Conservation (phyloP, 2,329 filamentous ascomycete genomes). For the Exophiala oligosperma region DNA sequence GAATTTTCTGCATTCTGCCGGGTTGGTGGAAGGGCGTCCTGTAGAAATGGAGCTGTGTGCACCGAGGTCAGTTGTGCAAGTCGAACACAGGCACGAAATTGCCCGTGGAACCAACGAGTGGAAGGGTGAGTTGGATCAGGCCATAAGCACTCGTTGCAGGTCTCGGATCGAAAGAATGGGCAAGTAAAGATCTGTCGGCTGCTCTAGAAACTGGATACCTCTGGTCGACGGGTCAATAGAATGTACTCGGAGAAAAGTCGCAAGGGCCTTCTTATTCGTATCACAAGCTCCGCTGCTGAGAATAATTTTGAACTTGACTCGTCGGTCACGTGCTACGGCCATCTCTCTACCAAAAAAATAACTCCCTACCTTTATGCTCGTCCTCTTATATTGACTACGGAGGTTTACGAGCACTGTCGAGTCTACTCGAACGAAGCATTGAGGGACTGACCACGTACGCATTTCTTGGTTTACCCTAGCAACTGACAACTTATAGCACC, state of each 20-base stretch:
- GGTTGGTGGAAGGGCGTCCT: background rate
- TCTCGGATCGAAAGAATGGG: too few relatives aligned
- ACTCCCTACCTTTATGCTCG: too few relatives aligned
- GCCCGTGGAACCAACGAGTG: background rate
- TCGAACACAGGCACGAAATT: too few relatives aligned
- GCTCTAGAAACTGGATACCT: background rate
- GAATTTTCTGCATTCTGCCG: conserved; percentile 67
- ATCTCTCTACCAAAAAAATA: too few relatives aligned
- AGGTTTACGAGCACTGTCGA: background rate
- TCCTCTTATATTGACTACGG: too few relatives aligned
- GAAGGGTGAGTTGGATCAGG: background rate
- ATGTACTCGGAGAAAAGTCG: background rate
- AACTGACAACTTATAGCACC: too few relatives aligned
- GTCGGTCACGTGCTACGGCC: background rate
- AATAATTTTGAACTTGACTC: background rate
- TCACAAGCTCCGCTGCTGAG: background rate
- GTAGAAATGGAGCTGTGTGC: background rate
- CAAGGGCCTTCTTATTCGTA: background rate
- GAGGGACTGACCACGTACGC: background rate
- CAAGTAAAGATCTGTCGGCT: too few relatives aligned
- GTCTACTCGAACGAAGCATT: background rate
- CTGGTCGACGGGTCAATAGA: background rate
- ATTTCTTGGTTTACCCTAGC: background rate
- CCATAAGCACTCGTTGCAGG: background rate
- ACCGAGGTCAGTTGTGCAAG: too few relatives aligned